These are phyloP conservation scores for Fomitopsis pinicola DNA, from an alignment of 1,284 basidiomycete species.

Conservation along the genomic window DNA sequence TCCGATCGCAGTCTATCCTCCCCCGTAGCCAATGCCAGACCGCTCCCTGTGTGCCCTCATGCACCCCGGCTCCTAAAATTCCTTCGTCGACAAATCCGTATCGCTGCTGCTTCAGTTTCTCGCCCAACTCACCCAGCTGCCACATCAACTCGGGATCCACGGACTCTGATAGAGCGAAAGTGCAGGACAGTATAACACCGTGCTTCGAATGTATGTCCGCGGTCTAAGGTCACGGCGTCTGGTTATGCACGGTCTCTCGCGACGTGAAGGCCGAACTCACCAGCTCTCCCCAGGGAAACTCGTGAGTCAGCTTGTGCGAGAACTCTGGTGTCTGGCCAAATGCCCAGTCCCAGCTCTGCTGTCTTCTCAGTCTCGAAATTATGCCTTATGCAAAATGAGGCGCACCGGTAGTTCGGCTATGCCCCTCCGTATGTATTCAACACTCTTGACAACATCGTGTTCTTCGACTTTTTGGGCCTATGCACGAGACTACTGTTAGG, in stretches of 20 bases:
- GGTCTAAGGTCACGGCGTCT: conserved; percentile 27
- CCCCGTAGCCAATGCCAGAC: conserved; percentile 37
- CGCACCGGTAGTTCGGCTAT: conserved; percentile 70
- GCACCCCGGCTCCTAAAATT: conserved; percentile 2
- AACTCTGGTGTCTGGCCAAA: conserved; percentile 97
- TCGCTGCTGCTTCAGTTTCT: conserved; percentile 34
- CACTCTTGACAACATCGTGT: conserved; percentile 37
- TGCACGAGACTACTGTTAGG: neutral
- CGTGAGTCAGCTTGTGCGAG: conserved; percentile 47
- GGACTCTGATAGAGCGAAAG: conserved; percentile 27
- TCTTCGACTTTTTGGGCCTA: conserved; percentile 39
- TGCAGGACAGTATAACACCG: conserved; percentile 54
- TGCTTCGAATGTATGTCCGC: conserved; percentile 55
- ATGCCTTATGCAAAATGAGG: neutral
- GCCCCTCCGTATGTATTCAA: conserved; percentile 59
- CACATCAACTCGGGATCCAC: conserved; percentile 10
- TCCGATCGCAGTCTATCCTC: conserved; percentile 26
- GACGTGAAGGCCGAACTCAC: conserved; percentile 37
- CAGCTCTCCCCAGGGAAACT: conserved; percentile 58
- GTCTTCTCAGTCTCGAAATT: neutral
- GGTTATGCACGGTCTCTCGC: neutral
- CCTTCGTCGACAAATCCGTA: conserved; percentile 45
- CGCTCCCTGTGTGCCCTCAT: conserved; percentile 22
- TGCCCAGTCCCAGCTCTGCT: conserved; percentile 88
- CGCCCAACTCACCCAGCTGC: conserved; percentile 23